phyloP scores from a whole-genome alignment of 768 basidiomycete genomes.

The Cystobasidium onofrii region DNA sequence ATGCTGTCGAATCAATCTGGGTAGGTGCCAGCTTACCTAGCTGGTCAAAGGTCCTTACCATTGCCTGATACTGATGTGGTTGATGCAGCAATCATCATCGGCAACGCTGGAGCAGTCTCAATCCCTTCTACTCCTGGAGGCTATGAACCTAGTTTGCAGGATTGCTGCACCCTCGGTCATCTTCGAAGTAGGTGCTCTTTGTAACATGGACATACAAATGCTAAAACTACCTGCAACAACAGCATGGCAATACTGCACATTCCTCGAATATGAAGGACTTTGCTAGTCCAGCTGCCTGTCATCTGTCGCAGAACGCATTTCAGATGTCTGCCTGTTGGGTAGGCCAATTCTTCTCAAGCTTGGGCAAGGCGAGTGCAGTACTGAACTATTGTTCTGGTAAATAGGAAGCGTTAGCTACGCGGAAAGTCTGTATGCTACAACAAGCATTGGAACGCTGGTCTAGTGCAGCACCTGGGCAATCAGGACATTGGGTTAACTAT shows the following conservation, averaged over 20 bases:
- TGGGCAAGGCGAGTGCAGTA: not conserved
- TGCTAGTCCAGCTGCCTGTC: not conserved
- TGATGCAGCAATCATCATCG: not conserved
- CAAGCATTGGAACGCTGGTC: slow-evolving; percentile 9
- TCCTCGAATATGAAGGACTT: not conserved
- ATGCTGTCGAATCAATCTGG: slow-evolving; percentile 2
- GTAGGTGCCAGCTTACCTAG: not conserved
- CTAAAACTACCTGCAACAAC: not conserved
- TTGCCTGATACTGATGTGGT: not conserved
- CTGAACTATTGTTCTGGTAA: not conserved
- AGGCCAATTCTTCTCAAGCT: not conserved
- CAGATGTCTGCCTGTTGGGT: slow-evolving; percentile 9
- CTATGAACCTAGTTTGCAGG: slow-evolving; percentile 7
- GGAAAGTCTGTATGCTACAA: slow-evolving; percentile 11
- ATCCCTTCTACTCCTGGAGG: not conserved
- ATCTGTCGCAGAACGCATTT: slow-evolving; percentile 3
- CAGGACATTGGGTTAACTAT: slow-evolving; percentile 26
- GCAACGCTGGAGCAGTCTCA: not conserved
- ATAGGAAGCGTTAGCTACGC: slow-evolving; percentile 26
- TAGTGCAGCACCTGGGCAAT: not conserved
- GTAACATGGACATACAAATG: too few species aligned
- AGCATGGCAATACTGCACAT: not conserved
- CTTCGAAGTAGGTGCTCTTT: not conserved
- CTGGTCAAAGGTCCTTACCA: not conserved
- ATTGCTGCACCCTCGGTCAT: slow-evolving; percentile 19